Percentiles rank a stretch among this genome's conserved stretches.
These are phyloP conservation scores for Juglanconis oblonga DNA, from an alignment of 2,329 filamentous ascomycete species.

Conservation along the genomic window DNA sequence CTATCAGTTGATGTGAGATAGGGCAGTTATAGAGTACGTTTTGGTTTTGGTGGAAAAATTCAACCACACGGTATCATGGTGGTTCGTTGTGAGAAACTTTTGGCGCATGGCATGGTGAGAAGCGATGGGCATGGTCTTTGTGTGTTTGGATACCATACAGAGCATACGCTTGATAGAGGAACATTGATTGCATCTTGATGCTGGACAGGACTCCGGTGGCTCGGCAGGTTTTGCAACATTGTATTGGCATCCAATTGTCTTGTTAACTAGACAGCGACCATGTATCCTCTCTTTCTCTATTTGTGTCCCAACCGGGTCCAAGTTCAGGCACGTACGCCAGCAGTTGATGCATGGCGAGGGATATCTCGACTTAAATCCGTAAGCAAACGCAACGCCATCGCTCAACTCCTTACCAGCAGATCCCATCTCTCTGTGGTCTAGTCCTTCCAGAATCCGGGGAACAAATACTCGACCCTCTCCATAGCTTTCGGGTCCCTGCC, in stretches of 20 bases:
- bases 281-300: neutral
- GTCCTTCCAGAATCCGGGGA: slow-evolving; percentile 70
- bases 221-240: neutral
- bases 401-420: neutral
- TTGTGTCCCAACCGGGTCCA: neutral
- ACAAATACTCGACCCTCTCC: slow-evolving; percentile 81
- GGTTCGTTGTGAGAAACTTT: neutral
- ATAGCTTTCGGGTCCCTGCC: slow-evolving; percentile 71
- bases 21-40: neutral
- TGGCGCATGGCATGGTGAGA: slow-evolving; percentile 4
- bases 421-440: slow-evolving; percentile 15
- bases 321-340: neutral
- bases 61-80: neutral
- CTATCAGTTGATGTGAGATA: slow-evolving; percentile 58
- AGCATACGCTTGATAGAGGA: slow-evolving; percentile 5
- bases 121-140: neutral
- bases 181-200: neutral
- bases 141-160: slow-evolving; percentile 11
- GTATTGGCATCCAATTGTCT: neutral
- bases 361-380: neutral
- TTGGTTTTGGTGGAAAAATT: neutral
- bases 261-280: neutral
- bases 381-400: neutral
- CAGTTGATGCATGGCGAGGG: neutral
- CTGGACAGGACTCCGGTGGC: neutral